A percentile compares a stretch with the other conserved stretches of the same genome.
These are phyloP conservation scores for Hypoxylon sp. DNA, from an alignment of 2,329 filamentous ascomycete genomes.

Conservation along the genomic window DNA sequence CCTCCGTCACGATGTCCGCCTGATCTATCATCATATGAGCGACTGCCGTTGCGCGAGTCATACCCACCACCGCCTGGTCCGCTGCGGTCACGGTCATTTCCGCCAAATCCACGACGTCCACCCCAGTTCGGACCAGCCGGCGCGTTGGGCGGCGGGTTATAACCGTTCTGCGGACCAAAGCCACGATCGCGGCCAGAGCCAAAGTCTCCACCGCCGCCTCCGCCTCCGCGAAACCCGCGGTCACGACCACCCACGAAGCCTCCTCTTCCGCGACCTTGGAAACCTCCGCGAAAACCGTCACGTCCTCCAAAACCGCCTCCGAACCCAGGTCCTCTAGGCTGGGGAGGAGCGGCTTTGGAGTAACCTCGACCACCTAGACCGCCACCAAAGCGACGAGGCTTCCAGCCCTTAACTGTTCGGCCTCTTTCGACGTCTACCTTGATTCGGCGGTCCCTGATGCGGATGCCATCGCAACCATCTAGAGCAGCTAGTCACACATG, in stretches of 20 bases:
- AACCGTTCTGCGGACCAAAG: slow-evolving; percentile 63
- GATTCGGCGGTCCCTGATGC: slow-evolving; percentile 92
- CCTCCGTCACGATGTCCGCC: slow-evolving; percentile 67
- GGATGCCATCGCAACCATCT: slow-evolving; percentile 86
- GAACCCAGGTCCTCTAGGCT: slow-evolving; percentile 76
- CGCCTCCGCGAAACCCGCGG: slow-evolving; percentile 62
- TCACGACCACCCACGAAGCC: slow-evolving; percentile 55
- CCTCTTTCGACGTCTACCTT: slow-evolving; percentile 97
- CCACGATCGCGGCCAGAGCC: slow-evolving; percentile 64
- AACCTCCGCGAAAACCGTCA: slow-evolving; percentile 70
- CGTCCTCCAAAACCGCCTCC: slow-evolving; percentile 71
- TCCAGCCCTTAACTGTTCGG: slow-evolving; percentile 93
- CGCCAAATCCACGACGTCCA: slow-evolving; percentile 62
- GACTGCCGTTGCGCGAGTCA: slow-evolving; percentile 68
- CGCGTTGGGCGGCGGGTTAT: slow-evolving; percentile 70
- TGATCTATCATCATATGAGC: slow-evolving; percentile 72
- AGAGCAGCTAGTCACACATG: slow-evolving; percentile 84
- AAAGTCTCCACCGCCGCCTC: slow-evolving; percentile 62
- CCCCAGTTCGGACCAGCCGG: slow-evolving; percentile 72
- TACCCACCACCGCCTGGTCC: slow-evolving; percentile 70
- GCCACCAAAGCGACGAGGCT: slow-evolving; percentile 90
- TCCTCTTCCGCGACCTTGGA: slow-evolving; percentile 63
- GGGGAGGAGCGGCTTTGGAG: slow-evolving; percentile 82
- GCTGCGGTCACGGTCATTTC: slow-evolving; percentile 62
- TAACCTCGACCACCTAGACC: slow-evolving; percentile 94